Percentiles rank a stretch among this genome's conserved stretches.
Evolutionary conservation across 768 basidiomycete genomes (phyloP).

Genomic region (Mycena chlorophos): DNA sequence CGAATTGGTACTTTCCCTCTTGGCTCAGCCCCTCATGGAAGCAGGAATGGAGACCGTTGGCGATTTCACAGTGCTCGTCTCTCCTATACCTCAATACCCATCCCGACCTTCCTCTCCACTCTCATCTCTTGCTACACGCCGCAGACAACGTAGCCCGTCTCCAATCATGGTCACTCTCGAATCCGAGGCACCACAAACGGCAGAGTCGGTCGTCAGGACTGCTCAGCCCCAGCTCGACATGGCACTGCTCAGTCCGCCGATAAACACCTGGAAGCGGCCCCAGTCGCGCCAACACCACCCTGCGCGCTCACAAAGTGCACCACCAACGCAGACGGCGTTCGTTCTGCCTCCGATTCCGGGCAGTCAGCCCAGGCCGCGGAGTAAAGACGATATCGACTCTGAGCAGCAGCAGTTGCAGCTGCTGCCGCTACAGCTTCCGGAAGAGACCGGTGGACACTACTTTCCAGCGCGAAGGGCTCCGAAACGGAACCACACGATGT

Average conservation of each 20-base stretch:
- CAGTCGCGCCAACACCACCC: slow-evolving; percentile 38
- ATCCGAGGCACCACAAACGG: slow-evolving; percentile 16
- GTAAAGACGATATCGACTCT: not conserved
- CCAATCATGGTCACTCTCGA: slow-evolving; percentile 45
- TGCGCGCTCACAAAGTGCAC: slow-evolving; percentile 50
- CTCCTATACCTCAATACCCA: slow-evolving; percentile 47
- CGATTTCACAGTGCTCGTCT: slow-evolving; percentile 43
- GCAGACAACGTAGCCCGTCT: slow-evolving; percentile 18
- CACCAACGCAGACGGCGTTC: slow-evolving; percentile 24
- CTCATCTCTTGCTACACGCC: slow-evolving; percentile 21
- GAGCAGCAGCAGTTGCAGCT: slow-evolving; percentile 4
- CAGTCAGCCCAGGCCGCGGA: not conserved
- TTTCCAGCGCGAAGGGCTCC: slow-evolving; percentile 20
- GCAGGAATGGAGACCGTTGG: not conserved
- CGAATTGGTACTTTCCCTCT: no score
- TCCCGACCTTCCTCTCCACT: slow-evolving; percentile 26
- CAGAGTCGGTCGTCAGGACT: slow-evolving; percentile 23
- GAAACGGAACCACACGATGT: slow-evolving; percentile 33
- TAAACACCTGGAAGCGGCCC: slow-evolving; percentile 45
- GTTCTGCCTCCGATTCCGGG: not conserved
- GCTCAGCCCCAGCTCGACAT: slow-evolving; percentile 29
- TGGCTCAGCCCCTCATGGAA: no score
- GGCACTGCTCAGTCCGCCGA: slow-evolving; percentile 47
- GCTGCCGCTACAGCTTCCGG: slow-evolving; percentile 6
- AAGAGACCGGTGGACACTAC: no score